These are phyloP conservation scores for Xylaria scruposa DNA, from an alignment of 495 filamentous ascomycete species.

Conservation along the genomic window DNA sequence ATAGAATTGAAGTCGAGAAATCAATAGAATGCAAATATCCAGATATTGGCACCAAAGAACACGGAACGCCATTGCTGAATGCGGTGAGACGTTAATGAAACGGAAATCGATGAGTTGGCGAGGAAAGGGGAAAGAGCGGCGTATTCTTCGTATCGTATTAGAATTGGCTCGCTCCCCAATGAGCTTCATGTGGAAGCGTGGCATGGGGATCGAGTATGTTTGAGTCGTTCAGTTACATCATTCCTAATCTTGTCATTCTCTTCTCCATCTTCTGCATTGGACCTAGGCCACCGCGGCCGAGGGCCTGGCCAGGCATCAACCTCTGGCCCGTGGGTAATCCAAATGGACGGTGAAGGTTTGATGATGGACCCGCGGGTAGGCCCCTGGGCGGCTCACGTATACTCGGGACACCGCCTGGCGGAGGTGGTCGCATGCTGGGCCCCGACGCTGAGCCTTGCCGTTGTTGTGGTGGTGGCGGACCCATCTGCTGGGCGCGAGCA, in stretches of 20 bases:
- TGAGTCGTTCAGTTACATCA: conserved; percentile 64
- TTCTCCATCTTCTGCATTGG: conserved; percentile 66
- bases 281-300: conserved; percentile 35
- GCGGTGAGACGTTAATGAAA: conserved; percentile 11
- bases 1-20: conserved; percentile 8
- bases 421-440: conserved; percentile 40
- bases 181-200: neutral
- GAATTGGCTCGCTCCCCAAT: neutral
- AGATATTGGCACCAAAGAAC: conserved; percentile 2
- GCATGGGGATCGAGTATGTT: neutral
- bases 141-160: conserved; percentile 18
- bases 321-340: conserved; percentile 40
- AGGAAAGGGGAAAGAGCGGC: neutral
- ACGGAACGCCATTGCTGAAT: conserved; percentile 23
- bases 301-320: conserved; percentile 42
- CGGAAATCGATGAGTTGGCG: neutral
- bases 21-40: conserved; percentile 4
- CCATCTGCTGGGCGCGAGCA: conserved; percentile 36
- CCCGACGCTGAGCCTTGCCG: conserved; percentile 43
- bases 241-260: conserved; percentile 84
- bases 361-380: conserved; percentile 41
- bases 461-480: conserved; percentile 34
- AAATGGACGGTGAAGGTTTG: conserved; percentile 36
- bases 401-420: conserved; percentile 24
- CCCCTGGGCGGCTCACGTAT: conserved; percentile 38